Evolutionary conservation across 768 basidiomycete species (phyloP), one percentile per base, ranked within the genome.

Genomic region (Crucibulum laeve): DNA sequence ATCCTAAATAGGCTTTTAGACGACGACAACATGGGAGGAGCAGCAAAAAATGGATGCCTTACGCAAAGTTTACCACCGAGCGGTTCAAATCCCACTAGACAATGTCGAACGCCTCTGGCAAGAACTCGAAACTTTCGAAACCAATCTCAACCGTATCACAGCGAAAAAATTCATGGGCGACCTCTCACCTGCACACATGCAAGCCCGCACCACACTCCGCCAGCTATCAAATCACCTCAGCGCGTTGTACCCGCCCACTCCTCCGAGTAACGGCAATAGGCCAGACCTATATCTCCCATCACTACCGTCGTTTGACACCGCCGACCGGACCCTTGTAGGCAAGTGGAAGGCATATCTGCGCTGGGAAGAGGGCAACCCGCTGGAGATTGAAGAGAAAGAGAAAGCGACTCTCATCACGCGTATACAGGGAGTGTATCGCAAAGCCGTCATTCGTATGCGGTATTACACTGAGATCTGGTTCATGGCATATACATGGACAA

Each of bases 391-490:
- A 50, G 87, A 89, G 40, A 84, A 81, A 56, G 91, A 95, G 53
- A 74, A 77, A 47, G 63, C 70, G 1, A 74, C 75, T 5, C 63
- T 96, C 28, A 71, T 83, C 38, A 73, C 70, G 4, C 76, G 96
- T 19, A 72, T 98, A 8, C 81, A 83, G 54, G 80, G 83, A 35
- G 88, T 90, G 15, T 91, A 96, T 59, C 76, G 85, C 50, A 92
- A 95, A 63, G 93, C 92, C 7, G 70, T 96, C 38, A 84, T 89
- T 38, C 80, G 89, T 45, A 90, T 97, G 90, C 74, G 95, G 33
- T 98, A 89, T 65, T 96, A 87, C 61, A 83, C 89, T 3, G 96
- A 99, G 63, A 84, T 97, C 44, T 97, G 95, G 96, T 93, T 87
- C 60, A 89, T 94, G 81, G 89, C 91, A 3, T 91, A 87, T 53